Conservation (phyloP, 345 rosid genomes). For the Geranium brycei region DNA sequence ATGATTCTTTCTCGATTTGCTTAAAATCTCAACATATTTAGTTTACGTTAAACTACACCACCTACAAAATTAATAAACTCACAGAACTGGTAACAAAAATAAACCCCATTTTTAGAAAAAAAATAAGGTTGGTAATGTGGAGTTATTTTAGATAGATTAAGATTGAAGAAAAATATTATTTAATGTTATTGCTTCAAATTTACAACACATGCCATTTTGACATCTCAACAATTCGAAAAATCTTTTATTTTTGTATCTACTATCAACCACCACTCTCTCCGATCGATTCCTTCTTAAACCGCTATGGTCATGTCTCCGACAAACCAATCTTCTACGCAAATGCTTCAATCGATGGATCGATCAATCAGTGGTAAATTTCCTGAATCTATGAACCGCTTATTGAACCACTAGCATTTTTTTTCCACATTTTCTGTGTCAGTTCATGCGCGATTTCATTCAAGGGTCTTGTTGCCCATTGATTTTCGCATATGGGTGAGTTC, state of each 20-base stretch:
- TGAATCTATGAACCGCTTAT: not conserved
- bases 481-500: conserved; percentile 10
- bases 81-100: too few relatives aligned
- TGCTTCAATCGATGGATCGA: not conserved
- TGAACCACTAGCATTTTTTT: not conserved
- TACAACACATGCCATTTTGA: not conserved
- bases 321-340: not conserved
- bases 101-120: too few relatives aligned
- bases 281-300: not conserved
- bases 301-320: not conserved
- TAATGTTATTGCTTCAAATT: not conserved
- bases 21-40: too few relatives aligned
- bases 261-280: not conserved
- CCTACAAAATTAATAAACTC: too few relatives aligned
- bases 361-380: conserved; percentile 6
- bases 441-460: not conserved
- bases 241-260: not conserved
- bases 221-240: not conserved
- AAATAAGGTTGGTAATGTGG: too few relatives aligned
- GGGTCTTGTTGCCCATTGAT: not conserved
- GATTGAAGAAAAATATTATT: too few relatives aligned
- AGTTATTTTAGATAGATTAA: too few relatives aligned
- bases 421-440: not conserved
- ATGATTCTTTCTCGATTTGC: too few relatives aligned
- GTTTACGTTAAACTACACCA: too few relatives aligned